Evolutionary conservation across 164 flowering plant genomes (phyloP).

Genomic region (Nymphaea thermarum): DNA sequence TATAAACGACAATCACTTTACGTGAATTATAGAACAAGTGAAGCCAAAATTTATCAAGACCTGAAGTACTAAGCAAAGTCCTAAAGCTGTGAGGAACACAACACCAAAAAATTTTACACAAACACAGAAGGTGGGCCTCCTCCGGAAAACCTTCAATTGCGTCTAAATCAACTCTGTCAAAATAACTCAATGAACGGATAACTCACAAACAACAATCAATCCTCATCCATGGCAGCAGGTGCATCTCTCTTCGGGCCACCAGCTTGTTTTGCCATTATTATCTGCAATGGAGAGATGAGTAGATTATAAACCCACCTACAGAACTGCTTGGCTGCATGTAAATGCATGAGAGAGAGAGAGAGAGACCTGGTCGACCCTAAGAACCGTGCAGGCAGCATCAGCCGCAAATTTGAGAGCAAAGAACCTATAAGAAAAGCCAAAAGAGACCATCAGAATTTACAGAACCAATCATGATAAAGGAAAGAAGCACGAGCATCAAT

Average conservation of each 20-base stretch:
- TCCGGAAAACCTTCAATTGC: no score
- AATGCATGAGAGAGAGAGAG: conserved; percentile 1
- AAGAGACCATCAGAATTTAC: background rate
- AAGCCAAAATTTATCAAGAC: no score
- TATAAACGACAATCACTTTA: no score
- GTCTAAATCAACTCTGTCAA: no score
- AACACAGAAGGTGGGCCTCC: no score
- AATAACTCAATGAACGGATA: no score
- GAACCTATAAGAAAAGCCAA: conserved; percentile 25
- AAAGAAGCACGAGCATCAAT: background rate
- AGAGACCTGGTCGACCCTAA: conserved; percentile 84
- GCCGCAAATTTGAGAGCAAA: conserved; percentile 92
- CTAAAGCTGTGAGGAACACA: no score
- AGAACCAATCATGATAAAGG: background rate
- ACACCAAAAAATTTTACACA: no score
- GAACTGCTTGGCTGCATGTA: background rate
- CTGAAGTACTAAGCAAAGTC: no score
- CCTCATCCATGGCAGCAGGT: conserved; percentile 86
- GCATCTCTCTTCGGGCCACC: conserved; percentile 75
- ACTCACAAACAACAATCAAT: conserved; percentile 21
- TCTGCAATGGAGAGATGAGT: conserved; percentile 28
- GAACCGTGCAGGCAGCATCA: conserved; percentile 92
- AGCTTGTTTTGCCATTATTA: conserved; percentile 95
- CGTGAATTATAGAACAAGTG: no score
- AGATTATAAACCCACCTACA: background rate